A percentile compares a stretch with the other conserved stretches of the same genome.
phyloP scores from a whole-genome alignment of 116 monocot genomes.

The Papilionanthe hybrid region DNA sequence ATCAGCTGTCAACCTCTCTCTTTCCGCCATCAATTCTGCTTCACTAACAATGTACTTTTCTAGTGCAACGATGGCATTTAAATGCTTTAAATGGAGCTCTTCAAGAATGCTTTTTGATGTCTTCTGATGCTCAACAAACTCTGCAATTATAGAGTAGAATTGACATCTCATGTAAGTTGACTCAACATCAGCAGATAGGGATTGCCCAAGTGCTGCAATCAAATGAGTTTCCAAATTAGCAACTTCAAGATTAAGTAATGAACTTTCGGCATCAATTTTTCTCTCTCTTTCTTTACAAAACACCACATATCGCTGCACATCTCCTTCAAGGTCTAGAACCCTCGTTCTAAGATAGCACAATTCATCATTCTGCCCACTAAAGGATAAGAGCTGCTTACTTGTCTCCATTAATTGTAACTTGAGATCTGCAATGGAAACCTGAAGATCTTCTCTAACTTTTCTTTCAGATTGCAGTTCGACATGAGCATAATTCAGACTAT shows the following conservation, averaged over 20 bases:
- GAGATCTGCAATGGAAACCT: slow-evolving; percentile 38
- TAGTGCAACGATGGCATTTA: slow-evolving; percentile 11
- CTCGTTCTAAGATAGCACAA: slow-evolving; percentile 25
- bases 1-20: slow-evolving; percentile 23
- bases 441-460: slow-evolving; percentile 35
- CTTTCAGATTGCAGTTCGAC: slow-evolving; percentile 43
- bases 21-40: slow-evolving; percentile 36
- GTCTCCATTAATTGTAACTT: slow-evolving; percentile 47
- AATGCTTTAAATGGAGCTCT: slow-evolving; percentile 33
- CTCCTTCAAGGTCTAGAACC: slow-evolving; percentile 44
- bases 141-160: slow-evolving; percentile 17
- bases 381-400: slow-evolving; percentile 32
- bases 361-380: slow-evolving; percentile 47
- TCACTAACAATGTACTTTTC: slow-evolving; percentile 18
- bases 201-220: slow-evolving; percentile 28
- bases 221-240: slow-evolving; percentile 46
- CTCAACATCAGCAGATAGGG: slow-evolving; percentile 46
- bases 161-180: slow-evolving; percentile 49
- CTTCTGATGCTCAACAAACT: slow-evolving; percentile 20
- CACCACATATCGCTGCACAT: slow-evolving; percentile 29
- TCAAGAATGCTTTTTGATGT: slow-evolving; percentile 15
- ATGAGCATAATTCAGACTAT: slow-evolving; percentile 22
- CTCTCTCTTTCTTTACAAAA: slow-evolving; percentile 30
- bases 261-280: slow-evolving; percentile 18
- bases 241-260: slow-evolving; percentile 23